These are phyloP conservation scores for Morella rubra DNA, from an alignment of 306 rosid genomes.

Conservation along the genomic window DNA sequence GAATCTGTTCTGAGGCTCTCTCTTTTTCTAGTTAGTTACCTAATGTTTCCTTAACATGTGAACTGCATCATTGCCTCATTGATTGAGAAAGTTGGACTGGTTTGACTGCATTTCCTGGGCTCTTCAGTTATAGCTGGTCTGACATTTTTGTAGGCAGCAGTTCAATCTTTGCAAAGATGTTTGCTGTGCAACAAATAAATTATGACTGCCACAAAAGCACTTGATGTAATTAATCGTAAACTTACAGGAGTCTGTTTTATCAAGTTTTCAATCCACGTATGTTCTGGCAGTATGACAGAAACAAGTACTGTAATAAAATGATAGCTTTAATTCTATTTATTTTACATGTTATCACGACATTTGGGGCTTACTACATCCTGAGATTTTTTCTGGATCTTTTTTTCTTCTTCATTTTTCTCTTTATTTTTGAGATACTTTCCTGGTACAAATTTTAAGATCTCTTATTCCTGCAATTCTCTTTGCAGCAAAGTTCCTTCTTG, in stretches of 20 bases:
- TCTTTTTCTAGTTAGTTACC: not conserved
- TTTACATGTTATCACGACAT: not conserved
- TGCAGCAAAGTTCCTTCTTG: constrained; percentile 52
- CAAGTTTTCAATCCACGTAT: not conserved
- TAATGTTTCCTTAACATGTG: not conserved
- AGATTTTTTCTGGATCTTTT: not conserved
- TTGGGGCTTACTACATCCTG: not conserved
- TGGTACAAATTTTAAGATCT: not conserved
- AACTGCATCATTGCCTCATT: not conserved
- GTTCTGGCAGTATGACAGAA: not conserved
- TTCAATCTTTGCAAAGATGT: not conserved
- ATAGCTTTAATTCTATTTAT: not conserved
- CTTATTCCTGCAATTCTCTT: constrained; percentile 12
- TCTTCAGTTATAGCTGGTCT: not conserved
- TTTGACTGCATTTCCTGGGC: constrained; percentile 2
- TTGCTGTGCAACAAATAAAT: not conserved
- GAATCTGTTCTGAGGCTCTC: not conserved
- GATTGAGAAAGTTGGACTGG: not conserved
- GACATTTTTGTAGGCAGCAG: not conserved
- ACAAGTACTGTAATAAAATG: not conserved
- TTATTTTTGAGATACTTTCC: not conserved
- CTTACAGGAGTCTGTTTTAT: not conserved
- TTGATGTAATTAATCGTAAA: not conserved
- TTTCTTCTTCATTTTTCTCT: not conserved
- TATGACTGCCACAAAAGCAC: not conserved